Base-by-base conservation (phyloP, 2,329 filamentous ascomycete genomes). In the Thermochaetoides dissita region DNA sequence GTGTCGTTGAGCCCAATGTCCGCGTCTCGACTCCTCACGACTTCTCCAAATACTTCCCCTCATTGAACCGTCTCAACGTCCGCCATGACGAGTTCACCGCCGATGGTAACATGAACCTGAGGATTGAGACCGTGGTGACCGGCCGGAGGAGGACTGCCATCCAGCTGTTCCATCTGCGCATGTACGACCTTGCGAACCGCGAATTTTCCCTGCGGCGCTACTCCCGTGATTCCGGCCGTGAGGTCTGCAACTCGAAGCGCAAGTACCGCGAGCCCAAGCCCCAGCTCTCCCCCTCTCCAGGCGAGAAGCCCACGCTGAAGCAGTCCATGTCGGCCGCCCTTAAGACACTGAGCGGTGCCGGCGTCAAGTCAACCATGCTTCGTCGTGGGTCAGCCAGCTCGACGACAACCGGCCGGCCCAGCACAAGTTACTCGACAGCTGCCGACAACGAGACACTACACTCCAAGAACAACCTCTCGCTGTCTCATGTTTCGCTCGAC, bases 41-140 rank as follows among this genome's bases (percentile, higher is more conserved):
- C 51, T 96, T 96, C 59, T 80, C 79, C 28, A 72, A 79, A 41
- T 73, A 94, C 41, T 98, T 95, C 59, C 89, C 91, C 8, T 93
- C 88, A 7, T 73, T 80, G 51, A 78, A 86, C 58, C 76, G 84
- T 43, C 66, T 96, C 40, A 76, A 76, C 32, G 86, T 98, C 55
- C 78, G 83, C 29, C 89, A 96, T 58, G 91, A 96, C 58, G 86
- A 95, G 61, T 77, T 84, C 38, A 91, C 87, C 0, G 64, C 80
- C 4, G 89, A 98, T 58, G 89, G 89, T 32, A 94, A 95, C 67
- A 93, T 95, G 86, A 96, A 96, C 58, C 71, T 98, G 44, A 80
- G 88, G 30, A 72, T 96, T 45, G 88, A 94, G 58, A 89, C 85
- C 6, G 68, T 83, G 48, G 74, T 84, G 37, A 70, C 72, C 28